Evolutionary conservation across 306 rosid species (phyloP).

Genomic region (Corylus avellana): DNA sequence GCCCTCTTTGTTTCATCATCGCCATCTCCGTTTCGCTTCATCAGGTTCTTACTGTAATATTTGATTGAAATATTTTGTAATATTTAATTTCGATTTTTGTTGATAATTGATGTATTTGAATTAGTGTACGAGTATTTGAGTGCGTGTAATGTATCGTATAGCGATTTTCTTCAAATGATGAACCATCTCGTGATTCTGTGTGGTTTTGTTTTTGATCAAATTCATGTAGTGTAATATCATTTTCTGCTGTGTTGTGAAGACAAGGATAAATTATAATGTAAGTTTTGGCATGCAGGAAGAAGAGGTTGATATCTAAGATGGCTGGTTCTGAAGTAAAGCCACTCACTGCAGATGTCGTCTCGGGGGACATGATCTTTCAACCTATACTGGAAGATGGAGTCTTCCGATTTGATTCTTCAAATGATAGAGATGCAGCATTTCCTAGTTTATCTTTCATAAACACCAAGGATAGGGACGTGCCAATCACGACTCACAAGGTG

Average conservation of each 20-base stretch:
- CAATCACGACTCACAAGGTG: slow-evolving; percentile 43
- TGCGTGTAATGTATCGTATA: too few relatives aligned
- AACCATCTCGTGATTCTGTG: background rate
- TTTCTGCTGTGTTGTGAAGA: background rate
- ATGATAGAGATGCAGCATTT: slow-evolving; percentile 61
- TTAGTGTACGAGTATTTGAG: too few relatives aligned
- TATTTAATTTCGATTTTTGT: too few relatives aligned
- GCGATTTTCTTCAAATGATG: too few relatives aligned
- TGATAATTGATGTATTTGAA: too few relatives aligned
- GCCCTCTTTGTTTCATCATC: background rate
- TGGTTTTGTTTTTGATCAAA: background rate
- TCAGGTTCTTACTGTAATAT: slow-evolving; percentile 21
- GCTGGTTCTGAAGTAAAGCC: slow-evolving; percentile 37
- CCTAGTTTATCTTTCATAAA: slow-evolving; percentile 76
- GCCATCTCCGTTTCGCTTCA: background rate
- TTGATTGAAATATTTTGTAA: background rate
- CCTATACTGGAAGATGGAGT: slow-evolving; percentile 79
- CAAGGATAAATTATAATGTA: background rate
- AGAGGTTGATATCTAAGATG: slow-evolving; percentile 52
- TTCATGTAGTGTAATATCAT: background rate
- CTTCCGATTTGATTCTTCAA: slow-evolving; percentile 81
- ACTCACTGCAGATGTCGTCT: slow-evolving; percentile 37
- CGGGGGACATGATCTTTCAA: slow-evolving; percentile 68
- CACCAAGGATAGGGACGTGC: slow-evolving; percentile 57
- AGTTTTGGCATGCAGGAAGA: slow-evolving; percentile 45